Conservation (phyloP, 345 rosid species). For the Cardamine occulta region DNA sequence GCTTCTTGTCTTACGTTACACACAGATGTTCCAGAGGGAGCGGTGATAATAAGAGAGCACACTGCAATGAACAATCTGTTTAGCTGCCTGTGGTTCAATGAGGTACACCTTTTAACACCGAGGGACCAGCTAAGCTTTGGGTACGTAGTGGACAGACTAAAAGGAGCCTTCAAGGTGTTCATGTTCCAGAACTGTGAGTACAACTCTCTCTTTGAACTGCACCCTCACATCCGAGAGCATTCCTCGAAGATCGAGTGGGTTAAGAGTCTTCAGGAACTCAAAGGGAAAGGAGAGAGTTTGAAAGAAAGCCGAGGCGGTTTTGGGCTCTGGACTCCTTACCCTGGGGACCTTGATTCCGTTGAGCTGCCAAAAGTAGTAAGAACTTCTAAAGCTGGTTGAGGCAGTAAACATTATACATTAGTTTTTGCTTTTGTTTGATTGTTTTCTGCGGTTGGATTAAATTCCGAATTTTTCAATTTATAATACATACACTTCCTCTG, state of each 20-base stretch:
- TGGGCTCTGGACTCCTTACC: conserved; percentile 95
- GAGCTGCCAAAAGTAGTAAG: conserved; percentile 67
- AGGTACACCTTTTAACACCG: conserved; percentile 94
- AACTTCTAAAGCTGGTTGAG: conserved; percentile 94
- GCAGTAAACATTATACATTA: neutral
- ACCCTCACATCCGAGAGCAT: conserved; percentile 94
- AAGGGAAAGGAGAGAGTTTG: conserved; percentile 78
- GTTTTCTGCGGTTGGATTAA: conserved; percentile 6
- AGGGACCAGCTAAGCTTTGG: conserved; percentile 98
- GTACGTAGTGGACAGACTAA: conserved; percentile 76
- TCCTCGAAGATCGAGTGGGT: conserved; percentile 98
- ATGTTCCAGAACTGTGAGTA: conserved; percentile 97
- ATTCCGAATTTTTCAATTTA: conserved; percentile 15
- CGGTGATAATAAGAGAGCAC: conserved; percentile 84
- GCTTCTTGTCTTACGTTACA: conserved; percentile 10
- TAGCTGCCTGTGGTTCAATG: conserved; percentile 97
- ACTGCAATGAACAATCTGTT: conserved; percentile 79
- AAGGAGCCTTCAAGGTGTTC: conserved; percentile 66
- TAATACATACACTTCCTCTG: neutral
- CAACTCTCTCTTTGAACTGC: conserved; percentile 79
- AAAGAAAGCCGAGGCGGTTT: conserved; percentile 89
- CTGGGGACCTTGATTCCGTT: conserved; percentile 73
- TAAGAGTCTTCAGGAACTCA: conserved; percentile 67
- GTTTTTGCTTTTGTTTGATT: conserved; percentile 1
- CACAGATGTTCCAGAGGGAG: conserved; percentile 99